A percentile compares a stretch with the other conserved stretches of the same genome.
phyloP scores from a whole-genome alignment of 352 stramenopile species.

The Globisporangium mamillatum region DNA sequence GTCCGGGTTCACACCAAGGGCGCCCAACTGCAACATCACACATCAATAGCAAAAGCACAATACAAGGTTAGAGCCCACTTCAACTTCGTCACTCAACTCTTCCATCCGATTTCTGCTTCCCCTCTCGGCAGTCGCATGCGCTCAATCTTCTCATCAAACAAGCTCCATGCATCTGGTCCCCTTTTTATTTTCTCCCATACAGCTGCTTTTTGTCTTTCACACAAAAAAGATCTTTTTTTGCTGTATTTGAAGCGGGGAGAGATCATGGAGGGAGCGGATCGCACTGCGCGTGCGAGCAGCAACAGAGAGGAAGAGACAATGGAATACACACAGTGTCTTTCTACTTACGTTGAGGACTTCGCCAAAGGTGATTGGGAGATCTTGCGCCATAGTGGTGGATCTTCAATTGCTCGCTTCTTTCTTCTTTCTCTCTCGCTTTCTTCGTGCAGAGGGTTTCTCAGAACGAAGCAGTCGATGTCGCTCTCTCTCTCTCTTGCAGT shows the following conservation, averaged over 20 bases:
- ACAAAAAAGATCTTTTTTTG: constrained; percentile 14
- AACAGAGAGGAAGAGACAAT: background rate
- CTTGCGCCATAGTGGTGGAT: constrained; percentile 66
- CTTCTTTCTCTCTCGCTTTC: constrained; percentile 2
- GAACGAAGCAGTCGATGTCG: background rate
- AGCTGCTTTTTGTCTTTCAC: constrained; percentile 10
- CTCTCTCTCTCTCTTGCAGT: constrained; percentile 7
- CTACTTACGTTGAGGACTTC: constrained; percentile 89
- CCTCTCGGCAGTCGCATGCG: background rate
- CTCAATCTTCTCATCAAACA: background rate
- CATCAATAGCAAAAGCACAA: constrained; percentile 2
- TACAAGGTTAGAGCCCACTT: constrained; percentile 11
- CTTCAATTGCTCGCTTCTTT: constrained; percentile 12
- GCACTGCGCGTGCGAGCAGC: background rate
- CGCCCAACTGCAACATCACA: constrained; percentile 55
- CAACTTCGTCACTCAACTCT: background rate
- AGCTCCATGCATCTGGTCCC: background rate
- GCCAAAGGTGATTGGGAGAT: constrained; percentile 88
- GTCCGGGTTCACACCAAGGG: constrained; percentile 86
- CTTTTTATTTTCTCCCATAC: constrained; percentile 12
- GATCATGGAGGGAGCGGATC: constrained; percentile 1
- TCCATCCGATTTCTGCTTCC: background rate
- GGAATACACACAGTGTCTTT: background rate
- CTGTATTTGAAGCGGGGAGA: background rate
- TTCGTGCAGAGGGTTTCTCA: constrained; percentile 7